A percentile compares a stretch with the other conserved stretches of the same genome.
Evolutionary conservation across 2,329 filamentous ascomycete species (phyloP).

Genomic region (Pezicula carpinea): DNA sequence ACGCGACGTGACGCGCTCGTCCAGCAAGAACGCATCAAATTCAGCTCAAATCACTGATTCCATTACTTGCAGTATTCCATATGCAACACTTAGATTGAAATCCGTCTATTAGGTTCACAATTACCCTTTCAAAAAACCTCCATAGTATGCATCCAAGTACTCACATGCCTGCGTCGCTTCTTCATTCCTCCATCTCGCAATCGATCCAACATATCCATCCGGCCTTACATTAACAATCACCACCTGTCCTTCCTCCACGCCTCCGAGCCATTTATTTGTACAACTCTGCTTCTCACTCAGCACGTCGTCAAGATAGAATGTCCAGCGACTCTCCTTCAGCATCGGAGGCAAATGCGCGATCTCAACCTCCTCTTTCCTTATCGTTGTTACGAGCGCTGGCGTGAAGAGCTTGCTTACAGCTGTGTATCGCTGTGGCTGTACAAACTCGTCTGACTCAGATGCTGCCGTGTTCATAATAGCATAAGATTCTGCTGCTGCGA

Average conservation of each 20-base stretch:
- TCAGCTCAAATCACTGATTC: too few relatives aligned
- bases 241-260: slow-evolving; percentile 50
- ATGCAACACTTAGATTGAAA: too few relatives aligned
- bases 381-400: slow-evolving; percentile 62
- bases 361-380: slow-evolving; percentile 59
- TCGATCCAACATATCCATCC: slow-evolving; percentile 69
- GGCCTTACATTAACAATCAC: slow-evolving; percentile 65
- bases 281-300: slow-evolving; percentile 54
- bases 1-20: too few relatives aligned
- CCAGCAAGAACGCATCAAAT: too few relatives aligned
- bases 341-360: slow-evolving; percentile 58
- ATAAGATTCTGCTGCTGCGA: slow-evolving; percentile 58
- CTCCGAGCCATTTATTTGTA: slow-evolving; percentile 63
- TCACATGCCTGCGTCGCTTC: slow-evolving; percentile 31
- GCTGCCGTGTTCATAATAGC: slow-evolving; percentile 50
- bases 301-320: slow-evolving; percentile 66
- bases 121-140: slow-evolving; percentile 34
- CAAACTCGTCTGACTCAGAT: slow-evolving; percentile 60
- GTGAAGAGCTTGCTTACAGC: slow-evolving; percentile 65
- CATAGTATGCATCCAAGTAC: slow-evolving; percentile 49
- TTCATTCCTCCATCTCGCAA: slow-evolving; percentile 37
- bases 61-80: too few relatives aligned
- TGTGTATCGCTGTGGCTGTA: slow-evolving; percentile 64
- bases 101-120: too few relatives aligned
- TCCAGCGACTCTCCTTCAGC: slow-evolving; percentile 64